Conservation (phyloP, 176 grass and related monocot genomes). For the Ensete glaucum region DNA sequence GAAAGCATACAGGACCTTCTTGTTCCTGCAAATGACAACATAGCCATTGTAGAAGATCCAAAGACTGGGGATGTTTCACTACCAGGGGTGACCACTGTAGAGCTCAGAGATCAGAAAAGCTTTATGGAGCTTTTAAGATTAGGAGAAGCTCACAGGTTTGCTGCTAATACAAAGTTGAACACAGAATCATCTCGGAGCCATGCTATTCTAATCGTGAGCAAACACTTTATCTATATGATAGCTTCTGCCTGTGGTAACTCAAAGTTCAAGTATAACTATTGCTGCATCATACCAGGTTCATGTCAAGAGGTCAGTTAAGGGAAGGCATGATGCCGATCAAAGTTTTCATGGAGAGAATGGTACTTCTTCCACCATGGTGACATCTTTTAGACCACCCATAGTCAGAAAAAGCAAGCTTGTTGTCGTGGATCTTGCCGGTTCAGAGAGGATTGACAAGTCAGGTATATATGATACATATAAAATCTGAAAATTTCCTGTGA, state of each 20-base stretch:
- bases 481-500: constrained; percentile 6
- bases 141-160: constrained; percentile 88
- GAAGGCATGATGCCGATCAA: constrained; percentile 57
- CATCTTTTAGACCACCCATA: constrained; percentile 77
- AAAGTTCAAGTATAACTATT: constrained; percentile 2
- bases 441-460: constrained; percentile 95
- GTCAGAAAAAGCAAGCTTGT: constrained; percentile 97
- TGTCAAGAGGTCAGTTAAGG: constrained; percentile 85
- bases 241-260: background rate
- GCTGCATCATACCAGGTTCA: constrained; percentile 41
- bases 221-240: constrained; percentile 19
- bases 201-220: constrained; percentile 86
- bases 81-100: constrained; percentile 77
- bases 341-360: constrained; percentile 71
- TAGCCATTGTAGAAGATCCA: constrained; percentile 96
- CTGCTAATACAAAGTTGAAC: constrained; percentile 95
- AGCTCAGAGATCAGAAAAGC: constrained; percentile 87
- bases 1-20: constrained; percentile 99
- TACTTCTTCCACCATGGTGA: constrained; percentile 62
- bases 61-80: constrained; percentile 92
- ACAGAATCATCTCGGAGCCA: constrained; percentile 98
- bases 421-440: constrained; percentile 95
- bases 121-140: constrained; percentile 89
- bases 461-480: constrained; percentile 27
- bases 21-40: constrained; percentile 97